Base-by-base conservation (phyloP, 1,284 basidiomycete genomes). In the Tetrapyrgos nigripes region DNA sequence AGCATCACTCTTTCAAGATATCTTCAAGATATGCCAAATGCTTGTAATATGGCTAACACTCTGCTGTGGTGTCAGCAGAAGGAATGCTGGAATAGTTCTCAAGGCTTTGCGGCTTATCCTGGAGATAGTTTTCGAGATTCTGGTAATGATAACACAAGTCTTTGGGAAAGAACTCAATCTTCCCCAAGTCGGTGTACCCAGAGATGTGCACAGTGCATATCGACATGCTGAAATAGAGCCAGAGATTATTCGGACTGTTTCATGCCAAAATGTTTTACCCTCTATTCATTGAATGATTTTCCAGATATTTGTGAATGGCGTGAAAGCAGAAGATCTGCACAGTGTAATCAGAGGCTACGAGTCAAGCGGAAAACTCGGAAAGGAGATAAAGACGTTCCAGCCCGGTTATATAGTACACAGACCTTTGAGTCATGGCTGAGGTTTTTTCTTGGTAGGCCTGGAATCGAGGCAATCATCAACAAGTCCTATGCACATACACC, bases 211-310 rank as follows among this genome's bases (percentile, higher is more conserved):
- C 2, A 66, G 64, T 1, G 58, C 63, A 5, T 60, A 62, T 35
- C 23, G 9, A 5, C 27, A n/a, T n/a, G 40, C 40, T 10, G 59
- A 57, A 37, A 14, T 69, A 24, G 64, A 73, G 19, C 72, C 71
- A 6, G 51, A 63, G 4, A 58, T 73, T 44, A 45, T 50, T 5
- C 62, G 66, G 2, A 64, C 65, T 31, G 53, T 64, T 10, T 68
- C 65, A 57, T 73, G 69, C 52, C 70, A 69, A 66, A 65, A 35
- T 73, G 70, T 62, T 72, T 64, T 51, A 58, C 47, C 29, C 46
- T 52, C 6, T 71, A 68, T 52, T 17, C 55, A 2, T 33, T 47
- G 4, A 19, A 35, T 56, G 14, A 33, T 33, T 8, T 33, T 33
- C 31, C 31, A 33, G 31, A 21, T 23, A 9, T 27, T 27, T 48